Conservation (phyloP, 257 asterid species). For the Ilex asprella region DNA sequence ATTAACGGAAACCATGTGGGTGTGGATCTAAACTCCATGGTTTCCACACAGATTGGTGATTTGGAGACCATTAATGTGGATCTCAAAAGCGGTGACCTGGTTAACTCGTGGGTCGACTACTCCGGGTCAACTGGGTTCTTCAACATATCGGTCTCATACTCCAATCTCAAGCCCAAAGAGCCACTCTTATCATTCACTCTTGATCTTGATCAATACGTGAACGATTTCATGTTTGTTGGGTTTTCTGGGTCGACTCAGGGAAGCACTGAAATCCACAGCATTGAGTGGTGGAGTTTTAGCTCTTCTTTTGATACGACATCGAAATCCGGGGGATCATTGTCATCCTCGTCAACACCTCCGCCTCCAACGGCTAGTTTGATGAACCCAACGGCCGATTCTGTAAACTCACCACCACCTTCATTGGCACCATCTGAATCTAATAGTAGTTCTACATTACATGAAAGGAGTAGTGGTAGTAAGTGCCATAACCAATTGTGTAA, state of each 20-base stretch:
- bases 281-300: slow-evolving; percentile 81
- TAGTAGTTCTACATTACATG: slow-evolving; percentile 18
- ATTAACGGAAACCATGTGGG: slow-evolving; percentile 79
- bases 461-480: slow-evolving; percentile 14
- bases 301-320: slow-evolving; percentile 51
- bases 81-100: slow-evolving; percentile 71
- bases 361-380: slow-evolving; percentile 35
- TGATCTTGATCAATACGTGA: slow-evolving; percentile 40
- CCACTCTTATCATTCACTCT: slow-evolving; percentile 43
- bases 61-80: slow-evolving; percentile 46
- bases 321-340: slow-evolving; percentile 19
- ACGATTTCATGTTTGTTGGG: slow-evolving; percentile 73
- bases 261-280: slow-evolving; percentile 68
- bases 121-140: slow-evolving; percentile 42
- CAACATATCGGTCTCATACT: slow-evolving; percentile 56
- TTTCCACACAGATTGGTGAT: slow-evolving; percentile 43
- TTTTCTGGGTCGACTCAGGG: slow-evolving; percentile 85
- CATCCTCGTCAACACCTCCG: slow-evolving; percentile 18
- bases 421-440: slow-evolving; percentile 28
- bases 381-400: slow-evolving; percentile 45
- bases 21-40: slow-evolving; percentile 68
- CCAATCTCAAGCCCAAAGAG: slow-evolving; percentile 60
- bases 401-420: slow-evolving; percentile 37
- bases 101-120: slow-evolving; percentile 77
- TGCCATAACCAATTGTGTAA: slow-evolving; percentile 54